Percentiles rank a stretch among this genome's conserved stretches.
These are phyloP conservation scores for Cladosporium halotolerans DNA, from an alignment of 2,329 filamentous ascomycete genomes.

Conservation along the genomic window DNA sequence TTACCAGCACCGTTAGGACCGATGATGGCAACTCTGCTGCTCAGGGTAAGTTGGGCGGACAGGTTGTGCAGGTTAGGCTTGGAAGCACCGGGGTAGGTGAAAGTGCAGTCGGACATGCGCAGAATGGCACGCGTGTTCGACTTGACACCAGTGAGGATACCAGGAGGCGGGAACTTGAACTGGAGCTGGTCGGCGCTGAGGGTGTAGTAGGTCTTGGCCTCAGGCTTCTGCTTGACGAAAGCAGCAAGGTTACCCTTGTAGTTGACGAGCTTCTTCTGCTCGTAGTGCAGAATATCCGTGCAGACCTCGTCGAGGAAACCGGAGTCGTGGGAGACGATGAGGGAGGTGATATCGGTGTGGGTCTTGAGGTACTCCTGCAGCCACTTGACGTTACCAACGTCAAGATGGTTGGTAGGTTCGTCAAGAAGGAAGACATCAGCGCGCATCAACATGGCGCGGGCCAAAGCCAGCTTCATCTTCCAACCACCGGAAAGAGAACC, in stretches of 20 bases:
- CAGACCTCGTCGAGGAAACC: constrained; percentile 95
- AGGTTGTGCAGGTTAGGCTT: constrained; percentile 87
- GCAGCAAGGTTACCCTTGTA: constrained; percentile 76
- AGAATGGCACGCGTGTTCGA: constrained; percentile 90
- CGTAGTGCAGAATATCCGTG: constrained; percentile 98
- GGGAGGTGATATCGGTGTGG: constrained; percentile 92
- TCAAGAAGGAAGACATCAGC: constrained; percentile 95
- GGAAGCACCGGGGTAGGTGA: constrained; percentile 80
- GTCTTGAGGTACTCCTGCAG: constrained; percentile 88
- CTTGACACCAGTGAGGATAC: constrained; percentile 91
- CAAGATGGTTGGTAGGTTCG: constrained; percentile 98
- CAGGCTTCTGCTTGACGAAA: constrained; percentile 84
- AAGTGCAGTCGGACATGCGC: constrained; percentile 86
- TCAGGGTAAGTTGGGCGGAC: constrained; percentile 79
- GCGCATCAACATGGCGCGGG: constrained; percentile 90
- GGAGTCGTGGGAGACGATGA: constrained; percentile 98
- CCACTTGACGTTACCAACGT: constrained; percentile 95
- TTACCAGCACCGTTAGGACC: constrained; percentile 97
- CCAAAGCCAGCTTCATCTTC: constrained; percentile 99
- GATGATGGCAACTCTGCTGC: constrained; percentile 91
- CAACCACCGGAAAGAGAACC: constrained; percentile 95
- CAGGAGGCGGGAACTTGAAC: constrained; percentile 97
- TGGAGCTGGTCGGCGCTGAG: constrained; percentile 80
- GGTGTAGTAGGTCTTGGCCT: constrained; percentile 97
- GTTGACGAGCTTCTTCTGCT: constrained; percentile 87